phyloP scores from a whole-genome alignment of 1,139 yeast genomes.

The Geotrichum klebahnii region DNA sequence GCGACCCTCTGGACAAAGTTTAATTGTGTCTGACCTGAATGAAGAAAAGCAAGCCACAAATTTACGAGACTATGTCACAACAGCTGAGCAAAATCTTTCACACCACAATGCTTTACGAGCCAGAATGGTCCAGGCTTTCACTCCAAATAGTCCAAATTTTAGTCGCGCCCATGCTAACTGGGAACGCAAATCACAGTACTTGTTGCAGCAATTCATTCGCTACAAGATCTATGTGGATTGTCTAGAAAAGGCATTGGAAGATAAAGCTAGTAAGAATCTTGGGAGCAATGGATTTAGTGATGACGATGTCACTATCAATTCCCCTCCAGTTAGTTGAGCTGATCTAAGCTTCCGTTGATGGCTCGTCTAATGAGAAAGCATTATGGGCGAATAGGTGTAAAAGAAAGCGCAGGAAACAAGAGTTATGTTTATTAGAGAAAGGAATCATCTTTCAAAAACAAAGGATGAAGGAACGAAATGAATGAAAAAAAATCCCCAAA shows the following conservation, averaged over 20 bases:
- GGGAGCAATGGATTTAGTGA: not conserved
- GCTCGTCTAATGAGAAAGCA: not conserved
- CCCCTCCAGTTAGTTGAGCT: slow-evolving; percentile 1
- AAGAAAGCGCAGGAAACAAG: too few relatives aligned
- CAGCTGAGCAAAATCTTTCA: slow-evolving; percentile 34
- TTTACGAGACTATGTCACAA: slow-evolving; percentile 30
- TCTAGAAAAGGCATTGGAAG: slow-evolving; percentile 29
- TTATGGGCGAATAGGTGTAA: not conserved
- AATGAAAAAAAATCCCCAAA: too few relatives aligned
- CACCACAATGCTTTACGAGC: slow-evolving; percentile 33
- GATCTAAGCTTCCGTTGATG: too few relatives aligned
- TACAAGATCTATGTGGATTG: slow-evolving; percentile 34
- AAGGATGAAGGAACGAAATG: too few relatives aligned
- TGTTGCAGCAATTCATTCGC: slow-evolving; percentile 35
- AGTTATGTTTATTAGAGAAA: too few relatives aligned
- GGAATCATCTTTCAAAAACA: too few relatives aligned
- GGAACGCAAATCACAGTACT: slow-evolving; percentile 36
- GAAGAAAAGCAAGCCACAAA: slow-evolving; percentile 34
- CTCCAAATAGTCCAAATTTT: slow-evolving; percentile 32
- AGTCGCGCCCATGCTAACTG: slow-evolving; percentile 35
- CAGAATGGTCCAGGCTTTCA: slow-evolving; percentile 28
- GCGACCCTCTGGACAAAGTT: slow-evolving; percentile 35
- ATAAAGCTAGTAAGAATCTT: slow-evolving; percentile 9
- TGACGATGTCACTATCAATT: slow-evolving; percentile 4
- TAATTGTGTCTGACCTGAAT: slow-evolving; percentile 35